Evolutionary conservation across 164 flowering plant species (phyloP).

Genomic region (Pachysandra terminalis): DNA sequence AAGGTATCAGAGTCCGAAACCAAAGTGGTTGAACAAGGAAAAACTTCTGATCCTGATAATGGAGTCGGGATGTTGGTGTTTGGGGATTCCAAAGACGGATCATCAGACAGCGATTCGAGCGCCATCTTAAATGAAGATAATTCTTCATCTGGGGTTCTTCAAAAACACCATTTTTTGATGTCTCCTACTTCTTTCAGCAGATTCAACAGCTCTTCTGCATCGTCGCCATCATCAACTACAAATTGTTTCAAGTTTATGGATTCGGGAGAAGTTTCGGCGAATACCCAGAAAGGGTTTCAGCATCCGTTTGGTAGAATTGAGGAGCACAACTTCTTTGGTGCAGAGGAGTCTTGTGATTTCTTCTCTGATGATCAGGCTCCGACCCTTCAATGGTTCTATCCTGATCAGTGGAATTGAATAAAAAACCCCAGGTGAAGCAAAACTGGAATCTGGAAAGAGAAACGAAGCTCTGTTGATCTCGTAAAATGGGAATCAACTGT

Average conservation of each 20-base stretch:
- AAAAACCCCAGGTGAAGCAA: conserved; percentile 2
- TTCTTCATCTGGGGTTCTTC: conserved; percentile 36
- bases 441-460: neutral
- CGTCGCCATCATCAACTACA: conserved; percentile 30
- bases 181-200: conserved; percentile 12
- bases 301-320: neutral
- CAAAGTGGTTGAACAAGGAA: conserved; percentile 8
- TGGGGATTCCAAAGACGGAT: conserved; percentile 56
- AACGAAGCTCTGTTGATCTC: too few species aligned
- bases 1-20: conserved; percentile 9
- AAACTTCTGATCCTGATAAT: conserved; percentile 11
- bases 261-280: conserved; percentile 14
- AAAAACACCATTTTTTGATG: conserved; percentile 10
- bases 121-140: conserved; percentile 79
- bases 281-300: conserved; percentile 29
- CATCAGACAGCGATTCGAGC: conserved; percentile 90
- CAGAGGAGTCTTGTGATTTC: conserved; percentile 61
- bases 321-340: conserved; percentile 53
- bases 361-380: conserved; percentile 74
- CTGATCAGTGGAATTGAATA: conserved; percentile 47
- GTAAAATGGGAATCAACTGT: too few species aligned
- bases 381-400: conserved; percentile 52
- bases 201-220: conserved; percentile 8
- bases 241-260: conserved; percentile 37
- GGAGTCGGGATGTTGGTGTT: conserved; percentile 16